Percentiles rank a stretch among this genome's conserved stretches.
Evolutionary conservation across 2,329 filamentous ascomycete species (phyloP).

Genomic region (Aspergillus terreus): DNA sequence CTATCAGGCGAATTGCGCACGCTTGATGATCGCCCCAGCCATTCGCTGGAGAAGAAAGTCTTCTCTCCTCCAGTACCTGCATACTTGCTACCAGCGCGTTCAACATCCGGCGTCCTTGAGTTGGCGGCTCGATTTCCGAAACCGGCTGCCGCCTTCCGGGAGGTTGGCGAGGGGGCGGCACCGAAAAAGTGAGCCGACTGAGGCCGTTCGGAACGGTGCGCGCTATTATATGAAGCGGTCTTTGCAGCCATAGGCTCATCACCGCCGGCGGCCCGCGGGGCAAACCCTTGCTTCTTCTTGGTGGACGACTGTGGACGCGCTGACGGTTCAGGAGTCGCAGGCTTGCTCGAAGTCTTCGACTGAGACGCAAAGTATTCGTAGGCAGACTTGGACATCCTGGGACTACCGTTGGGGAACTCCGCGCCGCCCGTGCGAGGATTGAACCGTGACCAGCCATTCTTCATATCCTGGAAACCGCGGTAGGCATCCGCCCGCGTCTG

Average conservation of each 20-base stretch:
- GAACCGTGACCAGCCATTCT: slow-evolving; percentile 38
- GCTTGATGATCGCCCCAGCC: slow-evolving; percentile 51
- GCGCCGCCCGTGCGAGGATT: slow-evolving; percentile 31
- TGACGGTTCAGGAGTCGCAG: slow-evolving; percentile 29
- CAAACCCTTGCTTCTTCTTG: slow-evolving; percentile 55
- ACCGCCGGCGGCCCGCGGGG: slow-evolving; percentile 56
- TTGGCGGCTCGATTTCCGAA: slow-evolving; percentile 25
- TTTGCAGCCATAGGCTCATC: slow-evolving; percentile 56
- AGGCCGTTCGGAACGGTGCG: slow-evolving; percentile 31
- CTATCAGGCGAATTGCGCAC: slow-evolving; percentile 48
- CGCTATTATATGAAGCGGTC: slow-evolving; percentile 48
- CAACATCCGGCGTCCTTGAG: slow-evolving; percentile 35
- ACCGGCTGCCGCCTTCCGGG: slow-evolving; percentile 39
- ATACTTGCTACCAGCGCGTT: slow-evolving; percentile 55
- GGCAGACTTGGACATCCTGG: slow-evolving; percentile 29
- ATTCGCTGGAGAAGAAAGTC: slow-evolving; percentile 52
- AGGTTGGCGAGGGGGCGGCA: slow-evolving; percentile 38
- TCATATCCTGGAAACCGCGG: slow-evolving; percentile 45
- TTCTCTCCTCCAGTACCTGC: slow-evolving; percentile 53
- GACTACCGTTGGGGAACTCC: too few relatives aligned
- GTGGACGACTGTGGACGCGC: slow-evolving; percentile 39
- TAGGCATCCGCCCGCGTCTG: slow-evolving; percentile 44
- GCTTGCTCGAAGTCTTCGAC: slow-evolving; percentile 25
- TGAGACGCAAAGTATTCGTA: slow-evolving; percentile 31
- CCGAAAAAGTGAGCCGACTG: slow-evolving; percentile 32